These are phyloP conservation scores for Alternaria conjuncta DNA, from an alignment of 2,329 filamentous ascomycete species.

Conservation along the genomic window DNA sequence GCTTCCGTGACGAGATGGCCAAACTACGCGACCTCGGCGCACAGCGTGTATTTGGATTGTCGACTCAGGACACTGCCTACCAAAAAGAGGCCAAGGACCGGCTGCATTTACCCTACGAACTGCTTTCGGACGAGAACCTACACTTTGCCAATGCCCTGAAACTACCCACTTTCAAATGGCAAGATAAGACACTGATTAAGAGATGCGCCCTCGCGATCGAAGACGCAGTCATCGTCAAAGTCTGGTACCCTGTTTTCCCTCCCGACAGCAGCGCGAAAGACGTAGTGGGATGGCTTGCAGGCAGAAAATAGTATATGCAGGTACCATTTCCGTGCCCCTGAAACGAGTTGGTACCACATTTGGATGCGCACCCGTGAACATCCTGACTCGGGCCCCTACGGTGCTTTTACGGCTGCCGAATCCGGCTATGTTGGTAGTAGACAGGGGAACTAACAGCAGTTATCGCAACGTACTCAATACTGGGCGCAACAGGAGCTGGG, in stretches of 20 bases:
- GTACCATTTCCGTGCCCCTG: conserved; percentile 26
- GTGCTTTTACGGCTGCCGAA: conserved; percentile 7
- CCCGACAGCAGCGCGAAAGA: conserved; percentile 50
- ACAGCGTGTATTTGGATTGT: conserved; percentile 48
- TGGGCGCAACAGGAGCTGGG: neutral
- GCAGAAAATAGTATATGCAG: conserved; percentile 28
- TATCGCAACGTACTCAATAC: neutral
- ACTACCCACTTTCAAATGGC: conserved; percentile 51
- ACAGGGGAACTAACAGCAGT: neutral
- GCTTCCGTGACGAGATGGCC: conserved; percentile 47
- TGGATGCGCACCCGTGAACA: conserved; percentile 15
- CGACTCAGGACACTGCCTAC: conserved; percentile 50
- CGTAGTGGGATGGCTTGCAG: conserved; percentile 44
- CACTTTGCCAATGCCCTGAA: conserved; percentile 42
- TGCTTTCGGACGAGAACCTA: conserved; percentile 51
- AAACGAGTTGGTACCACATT: conserved; percentile 29
- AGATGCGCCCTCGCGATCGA: conserved; percentile 49
- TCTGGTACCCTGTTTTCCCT: conserved; percentile 54
- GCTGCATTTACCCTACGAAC: conserved; percentile 49
- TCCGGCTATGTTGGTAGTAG: conserved; percentile 6
- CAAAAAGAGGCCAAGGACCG: conserved; percentile 49
- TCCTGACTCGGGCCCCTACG: conserved; percentile 26
- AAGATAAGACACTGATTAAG: conserved; percentile 47
- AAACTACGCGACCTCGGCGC: conserved; percentile 23
- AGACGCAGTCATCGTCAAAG: conserved; percentile 50